phyloP scores from a whole-genome alignment of 495 filamentous ascomycete species.

The Aspergillus mulundensis region DNA sequence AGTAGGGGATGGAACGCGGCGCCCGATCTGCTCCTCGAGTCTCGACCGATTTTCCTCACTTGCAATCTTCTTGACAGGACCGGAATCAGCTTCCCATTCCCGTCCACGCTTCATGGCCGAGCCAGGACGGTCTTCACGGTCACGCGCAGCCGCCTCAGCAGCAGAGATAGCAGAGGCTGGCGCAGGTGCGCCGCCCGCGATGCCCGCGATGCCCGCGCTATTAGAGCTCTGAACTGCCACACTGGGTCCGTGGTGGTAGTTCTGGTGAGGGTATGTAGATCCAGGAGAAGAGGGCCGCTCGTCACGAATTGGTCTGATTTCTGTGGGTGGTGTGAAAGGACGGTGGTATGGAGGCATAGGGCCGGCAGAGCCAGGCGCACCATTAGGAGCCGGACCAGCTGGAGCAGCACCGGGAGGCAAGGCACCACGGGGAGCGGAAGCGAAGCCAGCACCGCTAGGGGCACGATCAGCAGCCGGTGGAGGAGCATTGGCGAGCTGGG shows the following conservation, averaged over 20 bases:
- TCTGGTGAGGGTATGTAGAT: conserved; percentile 73
- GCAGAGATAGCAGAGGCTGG: conserved; percentile 69
- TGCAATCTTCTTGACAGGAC: conserved; percentile 72
- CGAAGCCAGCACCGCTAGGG: conserved; percentile 52
- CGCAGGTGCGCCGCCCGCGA: conserved; percentile 72
- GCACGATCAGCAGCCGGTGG: conserved; percentile 47
- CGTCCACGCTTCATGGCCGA: conserved; percentile 79
- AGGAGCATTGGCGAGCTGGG: conserved; percentile 56
- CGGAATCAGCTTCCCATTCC: conserved; percentile 80
- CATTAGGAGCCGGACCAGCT: conserved; percentile 52
- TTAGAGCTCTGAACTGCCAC: conserved; percentile 56
- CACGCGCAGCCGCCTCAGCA: conserved; percentile 72
- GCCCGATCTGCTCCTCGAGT: conserved; percentile 76
- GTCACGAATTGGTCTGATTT: conserved; percentile 82
- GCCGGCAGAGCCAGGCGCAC: conserved; percentile 35
- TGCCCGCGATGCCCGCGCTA: conserved; percentile 74
- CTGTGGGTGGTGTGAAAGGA: conserved; percentile 71
- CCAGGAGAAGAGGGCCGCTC: conserved; percentile 80
- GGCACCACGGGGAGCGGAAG: conserved; percentile 29
- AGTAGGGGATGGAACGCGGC: conserved; percentile 64
- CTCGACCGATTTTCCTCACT: conserved; percentile 83
- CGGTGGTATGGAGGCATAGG: conserved; percentile 55
- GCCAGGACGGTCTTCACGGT: conserved; percentile 75
- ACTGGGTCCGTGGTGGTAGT: conserved; percentile 69
- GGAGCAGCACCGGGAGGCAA: conserved; percentile 36